A percentile compares a stretch with the other conserved stretches of the same genome.
phyloP scores from a whole-genome alignment of 306 rosid genomes.

The Dicorynia guianensis region DNA sequence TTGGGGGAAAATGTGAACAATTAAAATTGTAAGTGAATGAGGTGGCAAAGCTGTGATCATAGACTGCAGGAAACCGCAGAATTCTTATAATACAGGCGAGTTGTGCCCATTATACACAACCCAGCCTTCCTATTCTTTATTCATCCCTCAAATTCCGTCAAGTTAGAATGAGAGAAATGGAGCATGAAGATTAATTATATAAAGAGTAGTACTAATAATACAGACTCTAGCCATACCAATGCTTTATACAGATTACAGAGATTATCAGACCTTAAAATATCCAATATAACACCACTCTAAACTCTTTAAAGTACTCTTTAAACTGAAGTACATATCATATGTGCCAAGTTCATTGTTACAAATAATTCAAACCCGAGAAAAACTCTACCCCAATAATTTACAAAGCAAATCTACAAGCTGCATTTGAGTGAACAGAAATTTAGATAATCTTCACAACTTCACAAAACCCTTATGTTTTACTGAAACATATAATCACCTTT shows the following conservation, averaged over 20 bases:
- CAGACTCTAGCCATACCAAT: neutral
- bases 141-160: slow-evolving; percentile 15
- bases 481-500: slow-evolving; percentile 22
- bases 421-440: slow-evolving; percentile 10
- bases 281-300: slow-evolving; percentile 15
- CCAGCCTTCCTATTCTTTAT: slow-evolving; percentile 19
- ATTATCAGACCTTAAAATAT: slow-evolving; percentile 17
- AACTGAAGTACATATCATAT: neutral
- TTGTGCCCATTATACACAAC: neutral
- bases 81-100: slow-evolving; percentile 10
- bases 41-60: too few relatives aligned
- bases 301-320: slow-evolving; percentile 14
- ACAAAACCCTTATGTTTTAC: neutral
- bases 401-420: slow-evolving; percentile 20
- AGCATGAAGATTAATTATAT: slow-evolving; percentile 17
- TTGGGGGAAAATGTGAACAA: too few relatives aligned
- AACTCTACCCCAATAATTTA: neutral
- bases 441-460: slow-evolving; percentile 6
- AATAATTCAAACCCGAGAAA: slow-evolving; percentile 19
- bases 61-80: too few relatives aligned
- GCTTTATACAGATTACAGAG: neutral
- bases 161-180: neutral
- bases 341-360: slow-evolving; percentile 2
- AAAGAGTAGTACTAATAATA: slow-evolving; percentile 8
- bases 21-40: too few relatives aligned